Evolutionary conservation across 495 filamentous ascomycete genomes (phyloP).

Genomic region (Penicillium taxi): DNA sequence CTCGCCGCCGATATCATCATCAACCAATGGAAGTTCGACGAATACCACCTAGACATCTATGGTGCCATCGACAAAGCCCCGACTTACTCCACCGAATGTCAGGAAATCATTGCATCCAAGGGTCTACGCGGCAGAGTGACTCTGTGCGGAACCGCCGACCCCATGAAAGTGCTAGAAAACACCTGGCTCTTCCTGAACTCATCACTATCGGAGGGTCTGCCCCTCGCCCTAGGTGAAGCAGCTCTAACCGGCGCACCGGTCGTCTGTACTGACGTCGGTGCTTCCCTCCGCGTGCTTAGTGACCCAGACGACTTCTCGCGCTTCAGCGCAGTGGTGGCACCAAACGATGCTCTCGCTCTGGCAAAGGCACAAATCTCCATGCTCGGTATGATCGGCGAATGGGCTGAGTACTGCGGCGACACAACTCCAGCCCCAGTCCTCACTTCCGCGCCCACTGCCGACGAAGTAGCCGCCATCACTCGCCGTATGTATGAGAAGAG

Average conservation of each 20-base stretch:
- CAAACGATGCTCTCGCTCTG: constrained; percentile 52
- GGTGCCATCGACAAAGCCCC: constrained; percentile 54
- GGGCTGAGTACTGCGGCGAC: constrained; percentile 48
- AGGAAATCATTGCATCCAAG: constrained; percentile 56
- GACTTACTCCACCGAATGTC: constrained; percentile 51
- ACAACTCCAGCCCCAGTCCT: constrained; percentile 36
- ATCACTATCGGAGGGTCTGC: constrained; percentile 57
- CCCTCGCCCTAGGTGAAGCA: constrained; percentile 57
- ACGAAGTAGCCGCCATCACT: constrained; percentile 48
- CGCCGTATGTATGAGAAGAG: constrained; percentile 56
- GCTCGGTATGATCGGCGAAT: constrained; percentile 53
- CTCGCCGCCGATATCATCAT: constrained; percentile 58
- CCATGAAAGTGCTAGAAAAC: constrained; percentile 49
- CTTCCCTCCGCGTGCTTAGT: constrained; percentile 55
- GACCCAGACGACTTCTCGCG: constrained; percentile 49
- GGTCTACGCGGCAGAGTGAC: constrained; percentile 46
- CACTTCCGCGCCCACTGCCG: constrained; percentile 38
- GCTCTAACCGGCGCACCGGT: constrained; percentile 57
- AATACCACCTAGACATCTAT: constrained; percentile 57
- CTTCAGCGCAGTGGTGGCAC: constrained; percentile 55
- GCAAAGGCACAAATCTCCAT: constrained; percentile 56
- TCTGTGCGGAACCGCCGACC: constrained; percentile 49
- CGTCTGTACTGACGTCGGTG: constrained; percentile 58
- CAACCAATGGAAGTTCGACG: constrained; percentile 58
- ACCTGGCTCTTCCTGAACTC: constrained; percentile 64